A percentile compares a stretch with the other conserved stretches of the same genome.
phyloP scores from a whole-genome alignment of 192 early-diverging fungal genomes.

The Dimargaris xerosporica region DNA sequence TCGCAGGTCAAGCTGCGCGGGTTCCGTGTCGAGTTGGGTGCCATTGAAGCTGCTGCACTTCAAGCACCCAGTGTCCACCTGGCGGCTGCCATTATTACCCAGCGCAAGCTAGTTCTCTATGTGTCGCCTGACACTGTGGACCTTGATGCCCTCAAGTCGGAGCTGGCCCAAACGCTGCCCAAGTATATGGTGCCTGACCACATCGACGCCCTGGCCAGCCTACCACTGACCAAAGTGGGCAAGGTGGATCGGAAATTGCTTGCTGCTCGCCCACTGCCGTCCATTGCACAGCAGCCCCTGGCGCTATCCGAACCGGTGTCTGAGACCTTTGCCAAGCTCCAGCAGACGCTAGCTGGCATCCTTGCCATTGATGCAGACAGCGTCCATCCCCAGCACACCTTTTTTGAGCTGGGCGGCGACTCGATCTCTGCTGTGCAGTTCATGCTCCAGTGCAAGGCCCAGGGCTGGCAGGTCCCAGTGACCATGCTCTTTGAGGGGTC shows the following conservation, averaged over 20 bases:
- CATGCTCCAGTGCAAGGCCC: too few relatives aligned
- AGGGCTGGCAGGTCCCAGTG: too few relatives aligned
- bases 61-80: neutral
- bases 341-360: too few relatives aligned
- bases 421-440: conserved; percentile 1
- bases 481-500: too few relatives aligned
- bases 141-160: neutral
- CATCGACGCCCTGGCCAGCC: neutral
- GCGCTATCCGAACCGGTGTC: too few relatives aligned
- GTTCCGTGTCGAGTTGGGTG: conserved; percentile 3
- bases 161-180: too few relatives aligned
- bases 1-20: conserved; percentile 5
- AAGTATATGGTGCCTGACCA: conserved; percentile 2
- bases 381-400: neutral
- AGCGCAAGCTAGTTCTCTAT: too few relatives aligned
- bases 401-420: conserved; percentile 3
- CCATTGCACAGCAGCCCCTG: neutral
- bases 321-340: too few relatives aligned
- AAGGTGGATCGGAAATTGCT: neutral
- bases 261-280: too few relatives aligned
- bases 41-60: neutral
- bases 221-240: neutral
- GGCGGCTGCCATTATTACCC: neutral
- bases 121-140: too few relatives aligned
- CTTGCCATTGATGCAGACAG: too few relatives aligned